Evolutionary conservation across 352 stramenopile species (phyloP).

Genomic region (Phytophthora meadii): DNA sequence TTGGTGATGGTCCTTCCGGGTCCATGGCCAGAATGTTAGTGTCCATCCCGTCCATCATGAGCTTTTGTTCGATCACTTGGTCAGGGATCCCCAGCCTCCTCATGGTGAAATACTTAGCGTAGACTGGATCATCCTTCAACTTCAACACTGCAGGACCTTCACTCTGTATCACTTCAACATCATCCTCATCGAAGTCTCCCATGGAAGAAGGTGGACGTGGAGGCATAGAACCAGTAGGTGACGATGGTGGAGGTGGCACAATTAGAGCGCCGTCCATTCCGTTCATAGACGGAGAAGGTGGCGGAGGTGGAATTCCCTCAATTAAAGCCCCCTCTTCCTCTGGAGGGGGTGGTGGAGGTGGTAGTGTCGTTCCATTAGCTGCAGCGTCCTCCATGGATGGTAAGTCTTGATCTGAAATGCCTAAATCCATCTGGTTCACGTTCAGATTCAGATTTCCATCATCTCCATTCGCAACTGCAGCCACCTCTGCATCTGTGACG

Average conservation of each 20-base stretch:
- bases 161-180: constrained; percentile 24
- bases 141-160: constrained; percentile 62
- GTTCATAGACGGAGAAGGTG: constrained; percentile 28
- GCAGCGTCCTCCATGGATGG: constrained; percentile 47
- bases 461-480: constrained; percentile 36
- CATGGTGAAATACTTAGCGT: constrained; percentile 91
- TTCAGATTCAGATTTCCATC: constrained; percentile 12
- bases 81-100: constrained; percentile 73
- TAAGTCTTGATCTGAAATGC: constrained; percentile 74
- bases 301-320: constrained; percentile 21
- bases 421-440: constrained; percentile 46
- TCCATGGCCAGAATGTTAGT: constrained; percentile 80
- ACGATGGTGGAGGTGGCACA: constrained; percentile 29
- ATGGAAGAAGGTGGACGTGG: constrained; percentile 38
- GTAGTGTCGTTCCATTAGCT: constrained; percentile 42
- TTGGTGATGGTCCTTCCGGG: constrained; percentile 78
- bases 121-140: constrained; percentile 83
- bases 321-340: constrained; percentile 25
- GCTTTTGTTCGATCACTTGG: constrained; percentile 79
- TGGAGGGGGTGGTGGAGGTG: constrained; percentile 57
- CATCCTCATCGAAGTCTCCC: constrained; percentile 36
- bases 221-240: constrained; percentile 21
- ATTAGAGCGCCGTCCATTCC: constrained; percentile 36
- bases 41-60: constrained; percentile 82
- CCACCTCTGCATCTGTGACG: constrained; percentile 68